Conservation (phyloP, 495 filamentous ascomycete genomes). For the Penicillium daleae region DNA sequence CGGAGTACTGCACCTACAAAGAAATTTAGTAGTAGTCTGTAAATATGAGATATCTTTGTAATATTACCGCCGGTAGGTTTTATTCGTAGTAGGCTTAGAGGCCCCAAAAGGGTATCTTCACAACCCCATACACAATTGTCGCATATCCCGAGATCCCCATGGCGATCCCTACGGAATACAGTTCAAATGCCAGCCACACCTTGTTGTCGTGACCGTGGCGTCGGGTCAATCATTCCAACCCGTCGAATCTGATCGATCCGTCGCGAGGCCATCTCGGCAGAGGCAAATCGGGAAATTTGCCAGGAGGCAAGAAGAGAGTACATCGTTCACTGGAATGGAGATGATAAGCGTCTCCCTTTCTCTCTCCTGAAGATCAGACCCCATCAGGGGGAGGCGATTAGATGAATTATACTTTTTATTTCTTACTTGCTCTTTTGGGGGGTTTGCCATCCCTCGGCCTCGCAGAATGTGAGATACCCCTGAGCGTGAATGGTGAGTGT, state of each 20-base stretch:
- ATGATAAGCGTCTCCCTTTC: constrained; percentile 16
- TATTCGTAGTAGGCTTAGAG: neutral
- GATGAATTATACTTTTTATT: neutral
- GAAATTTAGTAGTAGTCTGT: too few species aligned
- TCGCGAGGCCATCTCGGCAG: neutral
- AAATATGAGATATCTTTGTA: too few species aligned
- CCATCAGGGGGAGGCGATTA: constrained; percentile 7
- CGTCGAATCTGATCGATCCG: neutral
- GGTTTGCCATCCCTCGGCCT: neutral
- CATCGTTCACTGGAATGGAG: constrained; percentile 18
- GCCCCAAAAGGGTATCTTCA: neutral
- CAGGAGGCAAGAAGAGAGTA: neutral
- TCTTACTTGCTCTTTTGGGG: neutral
- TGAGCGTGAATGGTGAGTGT: constrained; percentile 23
- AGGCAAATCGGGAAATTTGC: neutral
- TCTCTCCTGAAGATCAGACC: constrained; percentile 35
- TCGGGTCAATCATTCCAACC: neutral
- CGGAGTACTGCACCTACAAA: neutral
- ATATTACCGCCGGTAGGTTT: neutral
- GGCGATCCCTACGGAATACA: constrained; percentile 1
- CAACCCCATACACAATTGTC: neutral
- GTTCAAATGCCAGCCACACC: constrained; percentile 4
- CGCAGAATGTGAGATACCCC: constrained; percentile 14
- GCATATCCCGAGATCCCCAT: neutral
- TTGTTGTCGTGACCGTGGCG: neutral